phyloP scores from a whole-genome alignment of 148 eudicot genomes.

The Vaccinium corymbosum region DNA sequence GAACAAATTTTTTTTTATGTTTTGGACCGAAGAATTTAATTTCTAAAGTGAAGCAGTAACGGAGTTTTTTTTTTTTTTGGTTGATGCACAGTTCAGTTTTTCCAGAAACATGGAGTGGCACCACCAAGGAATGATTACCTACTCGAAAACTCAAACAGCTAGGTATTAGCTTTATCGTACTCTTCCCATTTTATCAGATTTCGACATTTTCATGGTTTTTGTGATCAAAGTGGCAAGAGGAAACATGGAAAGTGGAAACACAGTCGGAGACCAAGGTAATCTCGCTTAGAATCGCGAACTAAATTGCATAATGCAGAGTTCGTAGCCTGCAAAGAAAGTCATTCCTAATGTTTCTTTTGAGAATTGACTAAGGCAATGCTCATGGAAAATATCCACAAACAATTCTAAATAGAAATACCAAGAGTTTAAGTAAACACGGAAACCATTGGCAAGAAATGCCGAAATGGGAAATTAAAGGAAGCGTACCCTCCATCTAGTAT shows the following conservation, averaged over 20 bases:
- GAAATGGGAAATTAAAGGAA: background rate
- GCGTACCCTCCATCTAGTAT: constrained; percentile 7
- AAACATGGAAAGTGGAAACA: background rate
- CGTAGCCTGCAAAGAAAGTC: background rate
- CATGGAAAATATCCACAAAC: background rate
- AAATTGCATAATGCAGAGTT: background rate
- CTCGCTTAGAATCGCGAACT: no score
- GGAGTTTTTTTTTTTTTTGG: no score
- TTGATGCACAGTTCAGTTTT: no score
- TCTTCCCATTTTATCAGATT: background rate
- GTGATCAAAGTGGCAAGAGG: background rate
- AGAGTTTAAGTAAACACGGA: background rate
- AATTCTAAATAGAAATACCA: background rate
- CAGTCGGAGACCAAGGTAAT: no score
- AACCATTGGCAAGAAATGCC: background rate
- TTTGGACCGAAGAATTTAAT: background rate
- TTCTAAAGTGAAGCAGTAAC: no score
- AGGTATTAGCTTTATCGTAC: no score
- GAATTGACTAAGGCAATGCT: background rate
- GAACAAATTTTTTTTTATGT: background rate
- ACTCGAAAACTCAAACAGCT: no score
- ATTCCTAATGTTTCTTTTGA: background rate
- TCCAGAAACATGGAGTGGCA: no score
- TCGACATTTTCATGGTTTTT: background rate
- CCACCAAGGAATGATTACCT: background rate